These are phyloP conservation scores for Linum trigynum DNA, from an alignment of 345 rosid species.

Conservation along the genomic window DNA sequence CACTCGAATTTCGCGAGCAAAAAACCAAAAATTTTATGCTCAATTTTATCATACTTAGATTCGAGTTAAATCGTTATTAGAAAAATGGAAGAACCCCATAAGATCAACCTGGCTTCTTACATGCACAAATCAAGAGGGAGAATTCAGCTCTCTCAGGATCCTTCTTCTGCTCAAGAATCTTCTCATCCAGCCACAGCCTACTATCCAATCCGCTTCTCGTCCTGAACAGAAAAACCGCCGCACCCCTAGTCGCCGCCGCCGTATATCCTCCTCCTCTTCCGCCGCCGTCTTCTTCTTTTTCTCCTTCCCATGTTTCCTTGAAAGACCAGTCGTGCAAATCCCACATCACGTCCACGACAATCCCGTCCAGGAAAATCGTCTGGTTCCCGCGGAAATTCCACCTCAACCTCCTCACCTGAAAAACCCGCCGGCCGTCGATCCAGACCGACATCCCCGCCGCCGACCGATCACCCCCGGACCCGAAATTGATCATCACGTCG, in stretches of 20 bases:
- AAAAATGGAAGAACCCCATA: neutral
- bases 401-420: slow-evolving; percentile 54
- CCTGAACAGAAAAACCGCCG: slow-evolving; percentile 68
- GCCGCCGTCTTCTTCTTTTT: slow-evolving; percentile 15
- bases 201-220: slow-evolving; percentile 30
- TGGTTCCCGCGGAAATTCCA: slow-evolving; percentile 97
- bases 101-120: neutral
- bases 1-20: too few species aligned
- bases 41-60: too few species aligned
- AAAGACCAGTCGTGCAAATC: slow-evolving; percentile 79
- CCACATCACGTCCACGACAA: slow-evolving; percentile 92
- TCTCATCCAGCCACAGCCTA: slow-evolving; percentile 20
- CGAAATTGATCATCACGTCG: slow-evolving; percentile 54
- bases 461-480: slow-evolving; percentile 11
- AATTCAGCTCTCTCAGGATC: neutral
- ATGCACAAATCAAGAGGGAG: neutral
- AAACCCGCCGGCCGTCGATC: slow-evolving; percentile 49
- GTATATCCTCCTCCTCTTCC: neutral
- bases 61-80: neutral
- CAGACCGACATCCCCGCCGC: slow-evolving; percentile 31
- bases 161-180: slow-evolving; percentile 6
- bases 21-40: too few species aligned
- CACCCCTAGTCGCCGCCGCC: slow-evolving; percentile 17
- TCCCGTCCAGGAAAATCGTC: slow-evolving; percentile 65
- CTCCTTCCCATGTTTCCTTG: neutral